Evolutionary conservation across 2,329 filamentous ascomycete genomes (phyloP), one percentile per base, ranked within the genome.

Genomic region (Beauveria sp.): DNA sequence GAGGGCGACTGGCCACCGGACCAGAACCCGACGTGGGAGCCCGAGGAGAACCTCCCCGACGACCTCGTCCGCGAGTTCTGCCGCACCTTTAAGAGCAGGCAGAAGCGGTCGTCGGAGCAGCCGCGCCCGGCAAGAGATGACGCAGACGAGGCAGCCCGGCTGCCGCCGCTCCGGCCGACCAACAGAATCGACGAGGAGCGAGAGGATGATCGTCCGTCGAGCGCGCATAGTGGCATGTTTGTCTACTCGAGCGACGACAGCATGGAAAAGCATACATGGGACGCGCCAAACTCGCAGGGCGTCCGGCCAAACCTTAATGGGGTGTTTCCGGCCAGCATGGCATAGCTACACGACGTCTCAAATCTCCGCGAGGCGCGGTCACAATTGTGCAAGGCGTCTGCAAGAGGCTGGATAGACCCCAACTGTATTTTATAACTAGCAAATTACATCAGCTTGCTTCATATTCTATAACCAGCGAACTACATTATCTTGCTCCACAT

Each of bases 11-110:
- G 83, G 83, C 81, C 82, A 0, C 70, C 75, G 0, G 79, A 78
- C 9, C 76, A 84, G 66, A 84, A 86, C 60, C 80, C 81, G 0
- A 81, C 82, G 0, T 86, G 83, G 83, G 83, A 86, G 66, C 82
- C 82, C 0, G 77, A 79, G 64, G 75, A 75, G 3, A 82, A 84
- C 58, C 76, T 86, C 2, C 70, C 79, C 0, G 61, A 67, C 0
- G 62, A 62, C 0, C 66, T 84, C 45, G 71, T 83, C 1, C 71
- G 69, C 7, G 70, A 70, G 2, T 85, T 79, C 61, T 62, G 70
- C 9, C 75, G 73, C 54, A 65, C 66, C 14, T 52, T 60, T 14
- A 9, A 16, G 2, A 34, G 10, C 10, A 18, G 6, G 8, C 34
- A 46, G 56, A n/a, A 20, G 38, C n/a, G 18, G 22, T 5, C 20